phyloP scores from a whole-genome alignment of 768 basidiomycete species.

The Mycena floridula region DNA sequence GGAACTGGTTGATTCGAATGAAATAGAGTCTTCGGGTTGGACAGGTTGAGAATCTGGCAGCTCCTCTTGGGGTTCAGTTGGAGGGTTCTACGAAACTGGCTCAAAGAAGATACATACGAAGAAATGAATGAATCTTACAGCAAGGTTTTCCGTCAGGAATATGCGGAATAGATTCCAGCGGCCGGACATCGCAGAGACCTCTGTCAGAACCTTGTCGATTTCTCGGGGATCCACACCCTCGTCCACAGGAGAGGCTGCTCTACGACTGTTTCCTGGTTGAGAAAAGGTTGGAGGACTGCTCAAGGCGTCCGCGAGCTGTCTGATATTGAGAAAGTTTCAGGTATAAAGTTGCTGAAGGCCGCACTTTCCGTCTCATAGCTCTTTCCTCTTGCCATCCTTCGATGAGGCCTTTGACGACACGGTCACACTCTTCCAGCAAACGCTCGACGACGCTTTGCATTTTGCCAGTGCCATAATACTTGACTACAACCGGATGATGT shows the following conservation, averaged over 20 bases:
- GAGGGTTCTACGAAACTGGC: too few species aligned
- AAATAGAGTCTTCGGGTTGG: conserved; percentile 13
- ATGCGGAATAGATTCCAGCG: conserved; percentile 89
- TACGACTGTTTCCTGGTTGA: conserved; percentile 22
- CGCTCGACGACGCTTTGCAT: conserved; percentile 76
- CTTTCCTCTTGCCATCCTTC: conserved; percentile 93
- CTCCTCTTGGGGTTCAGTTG: too few species aligned
- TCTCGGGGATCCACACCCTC: conserved; percentile 76
- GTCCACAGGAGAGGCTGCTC: conserved; percentile 38
- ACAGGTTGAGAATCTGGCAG: background rate
- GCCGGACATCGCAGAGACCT: conserved; percentile 84
- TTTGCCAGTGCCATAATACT: conserved; percentile 89
- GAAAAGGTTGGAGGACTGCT: conserved; percentile 33
- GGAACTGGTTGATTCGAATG: conserved; percentile 46
- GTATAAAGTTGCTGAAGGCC: conserved; percentile 4
- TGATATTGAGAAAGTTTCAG: conserved; percentile 3
- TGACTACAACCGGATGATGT: conserved; percentile 96
- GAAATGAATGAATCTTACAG: conserved; percentile 29
- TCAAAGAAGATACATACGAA: background rate
- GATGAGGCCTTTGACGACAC: conserved; percentile 68
- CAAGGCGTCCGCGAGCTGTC: conserved; percentile 41
- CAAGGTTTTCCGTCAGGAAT: conserved; percentile 73
- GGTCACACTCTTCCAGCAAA: conserved; percentile 82
- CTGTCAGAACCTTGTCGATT: conserved; percentile 85
- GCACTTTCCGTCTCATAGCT: conserved; percentile 71